Percentiles rank a stretch among this genome's conserved stretches.
phyloP scores from a whole-genome alignment of 2,329 filamentous ascomycete species.

The Pseudonectria buxi region DNA sequence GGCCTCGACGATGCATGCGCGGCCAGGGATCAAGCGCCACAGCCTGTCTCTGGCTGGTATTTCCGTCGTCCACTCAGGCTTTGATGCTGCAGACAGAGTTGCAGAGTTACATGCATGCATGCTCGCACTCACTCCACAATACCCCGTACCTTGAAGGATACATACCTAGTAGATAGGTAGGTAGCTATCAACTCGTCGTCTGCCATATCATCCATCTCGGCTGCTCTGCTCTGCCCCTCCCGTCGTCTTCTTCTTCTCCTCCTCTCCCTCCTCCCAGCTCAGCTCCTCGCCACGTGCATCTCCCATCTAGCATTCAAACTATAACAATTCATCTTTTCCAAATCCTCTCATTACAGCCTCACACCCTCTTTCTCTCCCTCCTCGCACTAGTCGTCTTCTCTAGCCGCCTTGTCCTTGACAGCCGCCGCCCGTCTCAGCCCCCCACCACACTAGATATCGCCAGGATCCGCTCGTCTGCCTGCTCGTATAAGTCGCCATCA shows the following conservation, averaged over 20 bases:
- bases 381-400: constrained; percentile 12
- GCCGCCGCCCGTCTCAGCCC: constrained; percentile 13
- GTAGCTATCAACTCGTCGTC: no score
- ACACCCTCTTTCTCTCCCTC: constrained; percentile 12
- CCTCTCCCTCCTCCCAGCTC: constrained; percentile 11
- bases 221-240: constrained; percentile 17
- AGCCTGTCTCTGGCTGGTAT: constrained; percentile 17
- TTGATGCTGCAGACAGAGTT: no score
- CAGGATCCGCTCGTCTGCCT: constrained; percentile 13
- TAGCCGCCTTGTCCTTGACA: constrained; percentile 14
- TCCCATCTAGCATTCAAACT: constrained; percentile 2
- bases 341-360: no score
- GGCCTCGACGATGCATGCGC: not conserved
- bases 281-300: constrained; percentile 13
- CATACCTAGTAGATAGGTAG: no score
- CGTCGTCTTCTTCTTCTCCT: constrained; percentile 12
- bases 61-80: constrained; percentile 15
- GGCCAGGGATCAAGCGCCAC: constrained; percentile 18
- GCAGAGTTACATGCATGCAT: no score
- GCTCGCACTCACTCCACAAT: no score
- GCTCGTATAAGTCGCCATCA: no score
- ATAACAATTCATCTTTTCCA: constrained; percentile 5
- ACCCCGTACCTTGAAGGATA: no score
- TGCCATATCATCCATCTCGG: constrained; percentile 20
- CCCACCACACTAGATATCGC: constrained; percentile 20